Evolutionary conservation across 1,284 basidiomycete species (phyloP), one percentile per base, ranked within the genome.

Genomic region (Cystobasidium slooffiae): DNA sequence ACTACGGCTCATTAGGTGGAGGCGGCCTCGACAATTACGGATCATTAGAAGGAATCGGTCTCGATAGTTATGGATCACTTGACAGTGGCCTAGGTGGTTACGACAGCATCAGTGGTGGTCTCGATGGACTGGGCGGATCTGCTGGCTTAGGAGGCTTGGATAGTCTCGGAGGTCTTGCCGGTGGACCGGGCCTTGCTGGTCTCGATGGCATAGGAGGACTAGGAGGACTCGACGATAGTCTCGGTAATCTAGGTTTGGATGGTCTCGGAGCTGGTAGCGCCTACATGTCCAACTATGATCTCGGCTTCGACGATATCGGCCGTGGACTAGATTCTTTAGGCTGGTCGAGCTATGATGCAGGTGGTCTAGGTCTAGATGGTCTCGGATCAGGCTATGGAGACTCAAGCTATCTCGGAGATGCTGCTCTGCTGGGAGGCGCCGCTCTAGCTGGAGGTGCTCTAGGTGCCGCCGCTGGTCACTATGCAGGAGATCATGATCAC

Each of bases 271-370:
- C 49, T 16, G 61, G 61, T 14, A 62, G 62, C 18, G 24, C 51
- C 47, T 62, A 66, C 52, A 55, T 51, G 64, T 66, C 64, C 5
- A 68, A 59, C 18, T 68, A 56, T 41, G 53, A 59, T 46, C 66
- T 68, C 43, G 66, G 66, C 10, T 59, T 68, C 53, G 53, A 68
- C 22, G 22, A 47, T 41, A 59, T 46, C 20, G 52, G 52, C 18
- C 31, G 41, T 39, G 66, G 66, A 7, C 66, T 68, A 41, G 70
- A 51, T 3, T 39, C 20, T 4, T 52, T 59, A 22, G 70, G 70
- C 4, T 73, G 70, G 70, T 20, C 37, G 20, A 73, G 59, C 12
- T 73, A 73, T 44, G 70, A 73, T 31, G 43, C 70, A 31, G 31
- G 31, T 47, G 70, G 70, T 24, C 46, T 73, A 63, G 62, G 58